These are phyloP conservation scores for Citrus australasica DNA, from an alignment of 345 rosid species.

Conservation along the genomic window DNA sequence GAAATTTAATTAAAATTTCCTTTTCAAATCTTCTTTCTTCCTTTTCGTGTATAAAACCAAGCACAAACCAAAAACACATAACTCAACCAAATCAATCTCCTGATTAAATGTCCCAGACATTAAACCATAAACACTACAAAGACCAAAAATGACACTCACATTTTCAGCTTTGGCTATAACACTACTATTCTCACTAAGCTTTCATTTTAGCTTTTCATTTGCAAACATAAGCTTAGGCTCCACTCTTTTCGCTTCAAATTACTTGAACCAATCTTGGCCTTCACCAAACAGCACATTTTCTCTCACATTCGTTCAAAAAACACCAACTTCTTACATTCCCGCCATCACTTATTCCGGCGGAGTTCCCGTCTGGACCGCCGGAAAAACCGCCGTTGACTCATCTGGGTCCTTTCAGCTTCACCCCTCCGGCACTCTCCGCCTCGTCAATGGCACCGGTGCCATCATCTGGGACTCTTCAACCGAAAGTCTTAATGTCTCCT, in stretches of 20 bases:
- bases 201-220: conserved; percentile 11
- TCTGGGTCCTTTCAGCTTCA: conserved; percentile 40
- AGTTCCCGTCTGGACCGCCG: conserved; percentile 50
- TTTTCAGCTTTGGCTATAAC: neutral
- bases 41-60: too few relatives aligned
- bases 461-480: conserved; percentile 55
- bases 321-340: conserved; percentile 36
- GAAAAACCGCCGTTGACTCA: conserved; percentile 38
- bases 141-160: neutral
- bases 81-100: neutral
- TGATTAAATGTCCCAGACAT: neutral
- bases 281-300: conserved; percentile 42
- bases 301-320: conserved; percentile 37
- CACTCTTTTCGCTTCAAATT: conserved; percentile 40
- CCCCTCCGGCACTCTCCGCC: conserved; percentile 51
- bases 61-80: too few relatives aligned
- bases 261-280: conserved; percentile 30
- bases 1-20: too few relatives aligned
- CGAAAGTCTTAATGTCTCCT: conserved; percentile 32
- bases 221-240: conserved; percentile 36
- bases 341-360: conserved; percentile 43
- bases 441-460: conserved; percentile 52
- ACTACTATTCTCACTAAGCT: neutral
- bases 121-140: neutral
- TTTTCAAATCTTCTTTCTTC: too few relatives aligned